Evolutionary conservation across 2,329 filamentous ascomycete species (phyloP), one percentile per base, ranked within the genome.

Genomic region (Aschersonia sp.): DNA sequence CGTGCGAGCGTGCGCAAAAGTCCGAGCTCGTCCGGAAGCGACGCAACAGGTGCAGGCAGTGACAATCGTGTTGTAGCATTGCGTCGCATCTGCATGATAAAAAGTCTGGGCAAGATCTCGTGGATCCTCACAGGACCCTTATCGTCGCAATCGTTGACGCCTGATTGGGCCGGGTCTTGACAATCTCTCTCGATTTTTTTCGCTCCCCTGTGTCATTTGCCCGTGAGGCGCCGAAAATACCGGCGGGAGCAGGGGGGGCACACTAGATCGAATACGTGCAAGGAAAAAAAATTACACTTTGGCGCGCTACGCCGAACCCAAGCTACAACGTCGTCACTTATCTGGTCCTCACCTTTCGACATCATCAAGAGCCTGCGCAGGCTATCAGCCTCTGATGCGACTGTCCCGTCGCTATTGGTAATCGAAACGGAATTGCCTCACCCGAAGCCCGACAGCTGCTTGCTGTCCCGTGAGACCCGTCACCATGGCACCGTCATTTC

Each of bases 401-500:
- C 4, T 22, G 22, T 22, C 22, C 22, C 22, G 22, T 22, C 22
- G 22, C 22, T 22, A 22, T 4, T 22, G 22, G 22, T 22, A 22
- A 22, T 22, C 22, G 4, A 22, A 22, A 22, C 22, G 22, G 22
- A 22, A 22, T 22, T 22, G 22, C 22, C 22, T 22, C 22, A 22
- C 4, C 22, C 22, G 22, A 22, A 2, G 22, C 22, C 22, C 22
- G 22, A 22, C 22, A 22, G 22, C 22, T 22, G 4, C n/a, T 43
- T 31, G 22, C 22, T 30, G 35, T 46, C 46, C 31, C 41, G 22
- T 35, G 44, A 43, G 45, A 44, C 41, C 31, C 42, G 49, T 49
- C 55, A 54, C 55, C 56, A 73, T 73, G 70, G 68, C 69, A 62
- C 69, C 69, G 52, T 64, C 68, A 52, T 58, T 67, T 49, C 65